Conservation (phyloP, 345 rosid genomes). For the Clausena lansium region DNA sequence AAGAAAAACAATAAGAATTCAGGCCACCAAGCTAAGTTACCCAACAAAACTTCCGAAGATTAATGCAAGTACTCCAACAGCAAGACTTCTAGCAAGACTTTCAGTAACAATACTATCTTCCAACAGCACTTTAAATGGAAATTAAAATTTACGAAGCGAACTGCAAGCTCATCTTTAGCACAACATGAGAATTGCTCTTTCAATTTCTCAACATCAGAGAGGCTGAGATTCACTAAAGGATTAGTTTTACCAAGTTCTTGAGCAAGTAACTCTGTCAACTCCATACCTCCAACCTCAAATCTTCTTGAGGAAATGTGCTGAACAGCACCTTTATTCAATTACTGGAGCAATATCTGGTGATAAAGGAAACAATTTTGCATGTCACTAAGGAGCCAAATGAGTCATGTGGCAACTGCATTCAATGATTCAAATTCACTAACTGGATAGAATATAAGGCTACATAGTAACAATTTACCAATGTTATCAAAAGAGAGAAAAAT, state of each 20-base stretch:
- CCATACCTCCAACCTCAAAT: constrained; percentile 86
- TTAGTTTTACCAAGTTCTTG: constrained; percentile 82
- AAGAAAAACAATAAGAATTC: too few species aligned
- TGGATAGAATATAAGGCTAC: not conserved
- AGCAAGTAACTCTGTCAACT: constrained; percentile 73
- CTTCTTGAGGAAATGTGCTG: constrained; percentile 96
- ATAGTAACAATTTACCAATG: not conserved
- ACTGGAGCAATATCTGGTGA: constrained; percentile 91
- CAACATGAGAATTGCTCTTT: constrained; percentile 81
- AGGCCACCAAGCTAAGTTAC: too few species aligned
- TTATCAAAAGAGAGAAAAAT: not conserved
- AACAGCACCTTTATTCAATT: constrained; percentile 98
- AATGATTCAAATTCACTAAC: not conserved
- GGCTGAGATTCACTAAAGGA: constrained; percentile 57
- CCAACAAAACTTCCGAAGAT: too few species aligned
- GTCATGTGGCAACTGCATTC: constrained; percentile 1
- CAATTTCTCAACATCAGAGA: constrained; percentile 66
- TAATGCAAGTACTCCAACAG: too few species aligned
- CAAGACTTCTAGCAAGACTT: too few species aligned
- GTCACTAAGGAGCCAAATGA: constrained; percentile 10
- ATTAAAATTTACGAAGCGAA: too few species aligned
- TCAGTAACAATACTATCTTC: too few species aligned
- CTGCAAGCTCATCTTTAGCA: constrained; percentile 84
- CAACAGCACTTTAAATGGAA: too few species aligned
- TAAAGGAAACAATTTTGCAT: constrained; percentile 6